Conservation (phyloP, 83 land plant species). For the Isoetes engelmannii region DNA sequence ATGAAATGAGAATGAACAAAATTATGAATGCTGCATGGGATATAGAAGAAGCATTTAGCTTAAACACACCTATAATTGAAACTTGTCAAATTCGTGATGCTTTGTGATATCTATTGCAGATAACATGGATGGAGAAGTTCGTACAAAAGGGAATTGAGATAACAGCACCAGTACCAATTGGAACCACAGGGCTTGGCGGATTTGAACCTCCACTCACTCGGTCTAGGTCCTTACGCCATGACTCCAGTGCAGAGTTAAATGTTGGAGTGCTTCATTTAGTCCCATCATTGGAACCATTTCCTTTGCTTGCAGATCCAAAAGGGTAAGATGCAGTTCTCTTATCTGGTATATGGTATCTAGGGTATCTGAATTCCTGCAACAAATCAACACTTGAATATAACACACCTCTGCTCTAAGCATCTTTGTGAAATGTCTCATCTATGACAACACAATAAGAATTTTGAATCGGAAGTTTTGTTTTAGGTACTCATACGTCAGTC, state of each 20-base stretch:
- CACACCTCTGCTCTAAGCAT: too few species aligned
- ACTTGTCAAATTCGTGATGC: too few species aligned
- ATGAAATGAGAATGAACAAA: too few species aligned
- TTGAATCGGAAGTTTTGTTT: too few species aligned
- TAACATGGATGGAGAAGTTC: conserved; percentile 99
- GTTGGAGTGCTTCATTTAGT: conserved; percentile 93
- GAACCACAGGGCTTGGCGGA: conserved; percentile 95
- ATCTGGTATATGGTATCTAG: background rate
- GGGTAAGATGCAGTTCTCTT: conserved; percentile 30
- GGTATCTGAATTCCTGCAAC: too few species aligned
- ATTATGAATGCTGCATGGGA: too few species aligned
- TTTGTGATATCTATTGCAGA: conserved; percentile 36
- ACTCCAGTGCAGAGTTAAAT: conserved; percentile 81
- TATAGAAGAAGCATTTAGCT: too few species aligned
- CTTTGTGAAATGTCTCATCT: too few species aligned
- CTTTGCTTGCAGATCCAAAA: conserved; percentile 74
- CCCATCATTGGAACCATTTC: conserved; percentile 85
- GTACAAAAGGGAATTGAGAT: conserved; percentile 80
- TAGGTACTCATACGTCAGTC: too few species aligned
- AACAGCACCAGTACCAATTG: conserved; percentile 88
- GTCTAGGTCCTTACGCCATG: conserved; percentile 65
- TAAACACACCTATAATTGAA: too few species aligned
- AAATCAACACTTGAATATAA: too few species aligned
- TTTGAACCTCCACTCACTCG: conserved; percentile 87
- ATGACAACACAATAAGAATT: too few species aligned